Evolutionary conservation across 1,139 yeast genomes (phyloP).

Genomic region (Suhomyces bribrorum): DNA sequence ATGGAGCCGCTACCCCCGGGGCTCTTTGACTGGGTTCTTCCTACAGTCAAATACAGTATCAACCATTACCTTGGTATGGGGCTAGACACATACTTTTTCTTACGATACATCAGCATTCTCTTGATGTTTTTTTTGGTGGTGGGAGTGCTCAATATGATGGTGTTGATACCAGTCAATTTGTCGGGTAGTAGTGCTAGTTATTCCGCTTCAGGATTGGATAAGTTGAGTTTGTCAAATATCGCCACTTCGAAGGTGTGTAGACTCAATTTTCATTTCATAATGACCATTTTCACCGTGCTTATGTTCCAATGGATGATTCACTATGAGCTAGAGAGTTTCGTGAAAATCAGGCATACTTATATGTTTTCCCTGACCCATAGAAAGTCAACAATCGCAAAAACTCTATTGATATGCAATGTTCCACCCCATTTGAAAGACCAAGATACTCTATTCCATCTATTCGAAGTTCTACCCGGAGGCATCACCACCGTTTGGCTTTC

Average conservation of each 20-base stretch:
- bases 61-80: constrained; percentile 52
- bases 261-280: constrained; percentile 55
- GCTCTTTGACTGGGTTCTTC: constrained; percentile 50
- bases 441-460: constrained; percentile 27
- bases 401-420: constrained; percentile 52
- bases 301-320: constrained; percentile 55
- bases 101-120: constrained; percentile 53
- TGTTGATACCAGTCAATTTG: constrained; percentile 59
- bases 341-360: constrained; percentile 44
- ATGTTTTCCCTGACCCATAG: constrained; percentile 30
- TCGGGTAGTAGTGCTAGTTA: constrained; percentile 38
- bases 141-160: constrained; percentile 52
- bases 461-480: constrained; percentile 44
- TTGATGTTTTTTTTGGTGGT: constrained; percentile 49
- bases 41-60: constrained; percentile 40
- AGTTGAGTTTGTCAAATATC: constrained; percentile 62
- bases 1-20: constrained; percentile 41
- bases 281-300: constrained; percentile 51
- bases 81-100: constrained; percentile 64
- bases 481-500: constrained; percentile 53
- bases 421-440: constrained; percentile 37
- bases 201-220: constrained; percentile 54
- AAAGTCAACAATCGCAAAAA: constrained; percentile 31
- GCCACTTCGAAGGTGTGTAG: constrained; percentile 46
- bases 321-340: constrained; percentile 51